Evolutionary conservation across 352 stramenopile genomes (phyloP).

Genomic region (Aphanomyces euteiches): DNA sequence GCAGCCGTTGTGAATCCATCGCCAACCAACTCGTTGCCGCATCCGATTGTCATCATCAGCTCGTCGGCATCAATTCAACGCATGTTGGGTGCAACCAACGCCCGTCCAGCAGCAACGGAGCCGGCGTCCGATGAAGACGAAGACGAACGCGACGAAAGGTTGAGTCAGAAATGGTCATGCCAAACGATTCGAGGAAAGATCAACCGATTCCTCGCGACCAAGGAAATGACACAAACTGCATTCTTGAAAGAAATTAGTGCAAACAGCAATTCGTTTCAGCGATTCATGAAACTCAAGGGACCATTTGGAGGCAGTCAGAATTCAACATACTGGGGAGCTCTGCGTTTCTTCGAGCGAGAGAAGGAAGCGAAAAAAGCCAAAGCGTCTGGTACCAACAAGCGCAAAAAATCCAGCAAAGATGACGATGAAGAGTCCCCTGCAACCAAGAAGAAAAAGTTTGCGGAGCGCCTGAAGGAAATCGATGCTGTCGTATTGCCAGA

Average conservation of each 20-base stretch:
- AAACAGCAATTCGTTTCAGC: slow-evolving; percentile 51
- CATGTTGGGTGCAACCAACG: neutral
- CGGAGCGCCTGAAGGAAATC: slow-evolving; percentile 41
- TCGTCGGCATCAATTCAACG: neutral
- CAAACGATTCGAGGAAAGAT: slow-evolving; percentile 48
- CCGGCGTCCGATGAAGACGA: neutral
- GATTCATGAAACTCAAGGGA: slow-evolving; percentile 56
- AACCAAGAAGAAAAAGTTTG: slow-evolving; percentile 35
- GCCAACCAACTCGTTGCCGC: neutral
- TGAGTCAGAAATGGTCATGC: slow-evolving; percentile 29
- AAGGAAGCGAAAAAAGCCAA: slow-evolving; percentile 34
- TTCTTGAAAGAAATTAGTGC: slow-evolving; percentile 41
- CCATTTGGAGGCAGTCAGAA: slow-evolving; percentile 42
- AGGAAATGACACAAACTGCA: slow-evolving; percentile 51
- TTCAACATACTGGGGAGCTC: slow-evolving; percentile 39
- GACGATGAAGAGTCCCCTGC: slow-evolving; percentile 31
- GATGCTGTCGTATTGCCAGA: slow-evolving; percentile 41
- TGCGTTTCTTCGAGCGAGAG: slow-evolving; percentile 47
- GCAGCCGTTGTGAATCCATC: too few species aligned
- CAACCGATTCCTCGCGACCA: slow-evolving; percentile 46
- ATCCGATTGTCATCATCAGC: neutral
- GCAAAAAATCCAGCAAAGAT: neutral
- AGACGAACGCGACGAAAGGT: neutral
- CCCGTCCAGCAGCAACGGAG: too few species aligned
- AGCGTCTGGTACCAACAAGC: neutral